These are phyloP conservation scores for Paecilomyces fulvus DNA, from an alignment of 2,329 filamentous ascomycete genomes.

Conservation along the genomic window DNA sequence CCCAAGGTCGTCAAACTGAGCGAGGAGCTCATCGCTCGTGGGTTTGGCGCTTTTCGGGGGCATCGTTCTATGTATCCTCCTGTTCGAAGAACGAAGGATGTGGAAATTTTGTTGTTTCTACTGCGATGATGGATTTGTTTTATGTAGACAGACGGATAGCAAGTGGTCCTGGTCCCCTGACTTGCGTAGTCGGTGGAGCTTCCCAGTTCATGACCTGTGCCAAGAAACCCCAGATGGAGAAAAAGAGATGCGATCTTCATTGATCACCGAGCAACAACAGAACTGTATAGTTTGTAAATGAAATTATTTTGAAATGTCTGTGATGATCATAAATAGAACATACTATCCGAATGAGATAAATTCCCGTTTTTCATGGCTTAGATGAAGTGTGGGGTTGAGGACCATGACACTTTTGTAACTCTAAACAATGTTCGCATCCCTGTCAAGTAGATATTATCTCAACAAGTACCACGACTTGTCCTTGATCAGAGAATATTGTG, in stretches of 20 bases:
- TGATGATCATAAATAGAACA: too few species aligned
- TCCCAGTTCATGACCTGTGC: constrained; percentile 15
- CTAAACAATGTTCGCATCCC: background rate
- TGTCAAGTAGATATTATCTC: background rate
- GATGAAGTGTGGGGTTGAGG: background rate
- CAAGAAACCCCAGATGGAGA: constrained; percentile 10
- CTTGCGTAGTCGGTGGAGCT: constrained; percentile 8
- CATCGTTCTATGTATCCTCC: constrained; percentile 17
- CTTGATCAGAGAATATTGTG: background rate
- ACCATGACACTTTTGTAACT: background rate
- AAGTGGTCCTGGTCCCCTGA: background rate
- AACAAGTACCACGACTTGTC: background rate
- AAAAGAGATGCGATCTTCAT: background rate
- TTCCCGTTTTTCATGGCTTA: too few species aligned
- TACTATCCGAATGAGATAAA: too few species aligned
- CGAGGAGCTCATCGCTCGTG: constrained; percentile 42
- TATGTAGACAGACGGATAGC: background rate
- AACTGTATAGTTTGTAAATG: background rate
- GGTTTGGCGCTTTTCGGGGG: constrained; percentile 30
- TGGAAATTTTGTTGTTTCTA: too few species aligned
- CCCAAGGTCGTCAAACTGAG: constrained; percentile 41
- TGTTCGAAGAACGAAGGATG: background rate
- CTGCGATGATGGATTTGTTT: background rate
- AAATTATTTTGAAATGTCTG: too few species aligned
- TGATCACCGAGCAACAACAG: background rate